These are phyloP conservation scores for Gilbertella persicaria DNA, from an alignment of 371 early-diverging fungal genomes.

Conservation along the genomic window DNA sequence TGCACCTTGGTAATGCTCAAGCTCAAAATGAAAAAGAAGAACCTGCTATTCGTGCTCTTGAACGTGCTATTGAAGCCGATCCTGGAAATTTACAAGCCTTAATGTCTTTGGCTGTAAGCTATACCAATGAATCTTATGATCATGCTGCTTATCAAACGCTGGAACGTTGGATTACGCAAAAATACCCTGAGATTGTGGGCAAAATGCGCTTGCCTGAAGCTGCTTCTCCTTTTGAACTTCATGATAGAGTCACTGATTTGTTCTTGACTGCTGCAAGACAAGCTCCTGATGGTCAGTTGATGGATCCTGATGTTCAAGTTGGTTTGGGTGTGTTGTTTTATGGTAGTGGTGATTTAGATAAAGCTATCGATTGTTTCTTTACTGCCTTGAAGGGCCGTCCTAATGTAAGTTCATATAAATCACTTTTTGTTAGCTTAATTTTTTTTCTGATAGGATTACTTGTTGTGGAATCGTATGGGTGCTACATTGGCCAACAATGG, in stretches of 20 bases:
- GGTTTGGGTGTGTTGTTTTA: slow-evolving; percentile 95
- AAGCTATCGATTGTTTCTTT: slow-evolving; percentile 97
- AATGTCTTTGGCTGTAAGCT: slow-evolving; percentile 90
- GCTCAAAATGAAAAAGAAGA: slow-evolving; percentile 90
- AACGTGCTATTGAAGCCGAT: slow-evolving; percentile 66
- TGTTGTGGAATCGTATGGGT: slow-evolving; percentile 95
- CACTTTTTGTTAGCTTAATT: too few species aligned
- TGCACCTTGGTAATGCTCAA: slow-evolving; percentile 76
- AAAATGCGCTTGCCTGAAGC: slow-evolving; percentile 25
- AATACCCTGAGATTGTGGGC: slow-evolving; percentile 38
- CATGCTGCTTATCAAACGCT: slow-evolving; percentile 56
- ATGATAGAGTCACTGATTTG: slow-evolving; percentile 73
- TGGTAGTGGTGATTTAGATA: slow-evolving; percentile 84
- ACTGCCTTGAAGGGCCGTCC: slow-evolving; percentile 91
- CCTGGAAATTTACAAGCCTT: slow-evolving; percentile 66
- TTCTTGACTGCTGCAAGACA: slow-evolving; percentile 81
- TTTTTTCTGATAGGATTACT: slow-evolving; percentile 70
- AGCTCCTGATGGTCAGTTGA: slow-evolving; percentile 65
- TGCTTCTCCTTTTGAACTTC: slow-evolving; percentile 55
- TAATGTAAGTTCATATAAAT: too few species aligned
- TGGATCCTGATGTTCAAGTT: slow-evolving; percentile 93
- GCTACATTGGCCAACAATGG: slow-evolving; percentile 95
- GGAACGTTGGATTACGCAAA: slow-evolving; percentile 51
- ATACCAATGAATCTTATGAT: slow-evolving; percentile 86
- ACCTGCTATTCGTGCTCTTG: slow-evolving; percentile 81